These are phyloP conservation scores for Aspergillus thermomutatus DNA, from an alignment of 2,329 filamentous ascomycete species.

Conservation along the genomic window DNA sequence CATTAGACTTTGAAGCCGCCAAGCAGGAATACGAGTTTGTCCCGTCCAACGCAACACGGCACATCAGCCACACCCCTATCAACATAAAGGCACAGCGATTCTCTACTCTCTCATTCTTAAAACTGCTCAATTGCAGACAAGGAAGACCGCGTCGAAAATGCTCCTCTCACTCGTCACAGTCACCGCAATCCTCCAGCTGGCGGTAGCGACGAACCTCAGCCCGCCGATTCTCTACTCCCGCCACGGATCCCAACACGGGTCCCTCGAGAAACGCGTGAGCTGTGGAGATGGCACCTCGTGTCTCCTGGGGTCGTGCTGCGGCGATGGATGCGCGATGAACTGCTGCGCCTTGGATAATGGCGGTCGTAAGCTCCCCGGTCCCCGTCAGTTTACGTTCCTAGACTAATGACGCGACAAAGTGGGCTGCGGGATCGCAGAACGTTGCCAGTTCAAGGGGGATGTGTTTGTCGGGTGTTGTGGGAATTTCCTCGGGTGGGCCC, in stretches of 20 bases:
- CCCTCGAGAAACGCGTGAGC: conserved; percentile 1
- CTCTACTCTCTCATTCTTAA: background rate
- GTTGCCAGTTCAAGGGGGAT: conserved; percentile 6
- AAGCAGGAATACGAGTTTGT: background rate
- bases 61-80: background rate
- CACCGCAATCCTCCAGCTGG: background rate
- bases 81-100: no score
- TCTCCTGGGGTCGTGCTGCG: conserved; percentile 8
- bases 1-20: background rate
- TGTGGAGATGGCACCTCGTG: conserved; percentile 5
- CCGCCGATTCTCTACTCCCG: background rate
- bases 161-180: background rate
- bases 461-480: conserved; percentile 13
- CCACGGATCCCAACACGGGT: background rate
- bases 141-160: background rate
- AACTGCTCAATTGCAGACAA: background rate
- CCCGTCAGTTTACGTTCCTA: no score
- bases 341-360: conserved; percentile 10
- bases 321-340: conserved; percentile 8
- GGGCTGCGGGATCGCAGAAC: conserved; percentile 6
- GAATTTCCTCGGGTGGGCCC: background rate
- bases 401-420: background rate
- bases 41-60: background rate
- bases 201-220: background rate
- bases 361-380: no score